Percentiles rank a stretch among this genome's conserved stretches.
Evolutionary conservation across 2,329 filamentous ascomycete genomes (phyloP).

Genomic region (Pseudopithomyces maydicus): DNA sequence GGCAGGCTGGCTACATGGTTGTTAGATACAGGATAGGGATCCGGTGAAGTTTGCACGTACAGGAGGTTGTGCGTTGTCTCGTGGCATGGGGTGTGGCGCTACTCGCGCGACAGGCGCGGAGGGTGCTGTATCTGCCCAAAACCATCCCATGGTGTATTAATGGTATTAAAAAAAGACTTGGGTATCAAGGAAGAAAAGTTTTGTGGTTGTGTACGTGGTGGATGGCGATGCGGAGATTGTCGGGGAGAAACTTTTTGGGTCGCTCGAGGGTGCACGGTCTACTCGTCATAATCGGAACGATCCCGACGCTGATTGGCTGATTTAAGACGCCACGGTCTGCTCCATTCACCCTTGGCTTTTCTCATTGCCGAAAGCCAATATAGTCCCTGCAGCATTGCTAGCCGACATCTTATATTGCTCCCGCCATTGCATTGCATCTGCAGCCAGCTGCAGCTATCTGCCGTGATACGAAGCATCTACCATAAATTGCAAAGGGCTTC

Average conservation of each 20-base stretch:
- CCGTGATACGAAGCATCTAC: too few relatives aligned
- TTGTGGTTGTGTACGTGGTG: slow-evolving; percentile 13
- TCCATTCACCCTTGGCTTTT: not conserved
- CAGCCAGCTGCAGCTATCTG: too few relatives aligned
- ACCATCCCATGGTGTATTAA: slow-evolving; percentile 66
- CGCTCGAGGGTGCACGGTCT: slow-evolving; percentile 32
- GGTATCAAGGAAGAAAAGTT: slow-evolving; percentile 12
- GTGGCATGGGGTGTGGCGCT: slow-evolving; percentile 56
- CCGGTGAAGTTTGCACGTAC: slow-evolving; percentile 47
- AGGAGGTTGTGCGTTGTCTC: slow-evolving; percentile 58
- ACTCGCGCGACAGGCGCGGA: slow-evolving; percentile 31
- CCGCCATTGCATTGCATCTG: too few relatives aligned
- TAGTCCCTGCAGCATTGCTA: too few relatives aligned
- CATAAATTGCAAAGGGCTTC: too few relatives aligned
- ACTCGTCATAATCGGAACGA: slow-evolving; percentile 31
- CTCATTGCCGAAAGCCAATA: too few relatives aligned
- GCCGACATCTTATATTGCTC: too few relatives aligned
- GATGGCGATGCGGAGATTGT: slow-evolving; percentile 38
- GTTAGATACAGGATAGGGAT: slow-evolving; percentile 26
- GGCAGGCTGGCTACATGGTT: slow-evolving; percentile 64
- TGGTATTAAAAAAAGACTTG: slow-evolving; percentile 14
- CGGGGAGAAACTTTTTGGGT: slow-evolving; percentile 39
- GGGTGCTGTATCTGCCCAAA: slow-evolving; percentile 65
- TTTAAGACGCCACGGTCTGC: not conserved
- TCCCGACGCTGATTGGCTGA: slow-evolving; percentile 35